Evolutionary conservation across 2,329 filamentous ascomycete species (phyloP), one percentile per base, ranked within the genome.

Genomic region (Lasiodiplodia gonubiensis): DNA sequence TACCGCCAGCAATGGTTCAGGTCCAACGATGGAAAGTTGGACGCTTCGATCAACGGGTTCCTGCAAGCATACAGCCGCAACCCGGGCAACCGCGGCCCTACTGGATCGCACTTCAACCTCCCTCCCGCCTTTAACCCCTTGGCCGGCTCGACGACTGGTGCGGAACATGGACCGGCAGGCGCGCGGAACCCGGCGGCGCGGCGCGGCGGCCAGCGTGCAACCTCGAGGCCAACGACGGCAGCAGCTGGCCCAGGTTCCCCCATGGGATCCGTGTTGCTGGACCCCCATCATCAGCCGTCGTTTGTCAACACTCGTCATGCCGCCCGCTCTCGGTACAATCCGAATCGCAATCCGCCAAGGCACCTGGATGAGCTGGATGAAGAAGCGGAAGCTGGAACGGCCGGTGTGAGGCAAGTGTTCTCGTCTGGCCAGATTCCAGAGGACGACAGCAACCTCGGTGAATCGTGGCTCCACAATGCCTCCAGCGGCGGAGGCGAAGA

Each of bases 11-110:
- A 97, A 72, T 98, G 98, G 77, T 98, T 95, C 75, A 89, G 92
- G 25, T 93, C 93, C 11, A 97, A 97, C 75, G 94, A 99, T 74
- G 92, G 94, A 70, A 99, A 99, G 81, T 97, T 99, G 92, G 90
- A 95, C n/a, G 92, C 93, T 18, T 98, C 94, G 0, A 95, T 97
- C 76, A 94, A 95, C 74, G 93, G 94, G 2, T 99, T 99, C 77
- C 83, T 97, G 68, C 93, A 97, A 75, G 94, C 97, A 72, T 99
- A 99, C 71, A 81, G 63, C 23, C 30, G 42, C 18, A 66, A 53
- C 33, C 55, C 68, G 10, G 27, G 46, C 11, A 39, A 35, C 1
- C 63, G 64, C 23, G 63, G 60, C 21, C 27, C 46, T 8, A 49
- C 60, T 12, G 18, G 27, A 18, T 52, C 64, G 3, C 30, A 54